Percentiles rank a stretch among this genome's conserved stretches.
These are phyloP conservation scores for Hymenoscyphus repandus DNA, from an alignment of 2,329 filamentous ascomycete species.

Conservation along the genomic window DNA sequence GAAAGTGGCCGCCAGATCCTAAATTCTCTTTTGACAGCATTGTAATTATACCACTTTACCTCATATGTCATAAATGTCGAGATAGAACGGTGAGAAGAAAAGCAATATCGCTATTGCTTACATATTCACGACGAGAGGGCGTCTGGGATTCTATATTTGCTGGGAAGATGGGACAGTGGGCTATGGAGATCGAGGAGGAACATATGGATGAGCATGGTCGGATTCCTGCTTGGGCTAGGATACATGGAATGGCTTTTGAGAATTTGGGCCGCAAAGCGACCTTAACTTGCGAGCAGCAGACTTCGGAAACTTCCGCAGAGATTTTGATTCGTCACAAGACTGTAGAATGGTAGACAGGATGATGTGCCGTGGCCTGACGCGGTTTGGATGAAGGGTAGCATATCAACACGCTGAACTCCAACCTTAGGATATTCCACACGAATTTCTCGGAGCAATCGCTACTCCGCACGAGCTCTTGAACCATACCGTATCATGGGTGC, in stretches of 20 bases:
- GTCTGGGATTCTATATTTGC: conserved; percentile 42
- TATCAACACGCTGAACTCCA: too few species aligned
- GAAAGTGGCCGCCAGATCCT: conserved; percentile 7
- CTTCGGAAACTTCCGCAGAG: not conserved
- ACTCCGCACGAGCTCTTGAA: too few species aligned
- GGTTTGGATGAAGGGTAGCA: too few species aligned
- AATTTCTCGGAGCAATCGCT: too few species aligned
- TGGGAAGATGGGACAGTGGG: conserved; percentile 16
- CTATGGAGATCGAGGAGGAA: conserved; percentile 16
- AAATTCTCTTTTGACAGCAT: conserved; percentile 55
- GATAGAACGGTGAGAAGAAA: conserved; percentile 49
- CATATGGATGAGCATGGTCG: conserved; percentile 9
- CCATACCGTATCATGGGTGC: too few species aligned
- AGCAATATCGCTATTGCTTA: conserved; percentile 54
- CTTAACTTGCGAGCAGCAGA: conserved; percentile 3
- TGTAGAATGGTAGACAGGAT: not conserved
- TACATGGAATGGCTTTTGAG: conserved; percentile 6
- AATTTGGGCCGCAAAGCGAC: not conserved
- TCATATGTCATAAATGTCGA: conserved; percentile 59
- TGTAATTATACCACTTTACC: conserved; percentile 57
- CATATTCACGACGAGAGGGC: conserved; percentile 53
- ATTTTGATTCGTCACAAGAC: not conserved
- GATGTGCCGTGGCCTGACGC: too few species aligned
- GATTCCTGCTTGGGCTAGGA: conserved; percentile 17
- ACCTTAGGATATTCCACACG: too few species aligned